Evolutionary conservation across 768 basidiomycete genomes (phyloP), one percentile per base, ranked within the genome.

Genomic region (Russula olivacea): DNA sequence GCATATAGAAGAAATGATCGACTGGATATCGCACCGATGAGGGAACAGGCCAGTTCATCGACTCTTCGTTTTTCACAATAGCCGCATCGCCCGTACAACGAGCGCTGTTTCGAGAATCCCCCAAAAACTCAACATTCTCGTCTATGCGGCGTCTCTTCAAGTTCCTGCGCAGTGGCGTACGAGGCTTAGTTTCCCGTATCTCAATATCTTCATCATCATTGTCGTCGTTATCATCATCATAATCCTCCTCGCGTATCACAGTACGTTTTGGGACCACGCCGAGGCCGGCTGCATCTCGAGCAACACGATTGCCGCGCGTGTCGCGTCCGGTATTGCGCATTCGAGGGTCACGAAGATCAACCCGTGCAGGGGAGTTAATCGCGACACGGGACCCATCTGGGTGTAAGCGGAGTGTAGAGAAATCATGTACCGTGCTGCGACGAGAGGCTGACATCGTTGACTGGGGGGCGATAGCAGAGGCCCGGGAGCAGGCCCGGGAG

Each of bases 341-440:
- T 34, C 72, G 75, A 60, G 76, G 74, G 7, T 67, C 69, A 28
- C 71, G 69, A 2, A 71, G 62, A 47, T 79, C 81, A 5, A 56
- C 65, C 4, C 76, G 70, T 72, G 61, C 77, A 19, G 50, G 61
- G 12, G 48, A 52, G 23, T 11, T 23, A 8, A 32, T 81, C 49
- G 79, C 75, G 4, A 88, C 83, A 45, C 87, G 83, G 25, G 78
- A 78, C 6, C 86, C 87, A 68, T 87, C 82, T 23, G 82, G 80
- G 62, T 83, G 86, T 4, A 90, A 71, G 38, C 85, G 81, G n/a
- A 89, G 81, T 48, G 80, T 78, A 0, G 87, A 77, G 40, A 83
- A 78, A 70, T 89, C 88, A 71, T 83, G 85, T 21, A 87, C 80
- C 0, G 86, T 87, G 63, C 74, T 84, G 57, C 74, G 73, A 28